A percentile compares a stretch with the other conserved stretches of the same genome.
Conservation (phyloP, 306 rosid genomes). For the Hippophae rhamnoides region DNA sequence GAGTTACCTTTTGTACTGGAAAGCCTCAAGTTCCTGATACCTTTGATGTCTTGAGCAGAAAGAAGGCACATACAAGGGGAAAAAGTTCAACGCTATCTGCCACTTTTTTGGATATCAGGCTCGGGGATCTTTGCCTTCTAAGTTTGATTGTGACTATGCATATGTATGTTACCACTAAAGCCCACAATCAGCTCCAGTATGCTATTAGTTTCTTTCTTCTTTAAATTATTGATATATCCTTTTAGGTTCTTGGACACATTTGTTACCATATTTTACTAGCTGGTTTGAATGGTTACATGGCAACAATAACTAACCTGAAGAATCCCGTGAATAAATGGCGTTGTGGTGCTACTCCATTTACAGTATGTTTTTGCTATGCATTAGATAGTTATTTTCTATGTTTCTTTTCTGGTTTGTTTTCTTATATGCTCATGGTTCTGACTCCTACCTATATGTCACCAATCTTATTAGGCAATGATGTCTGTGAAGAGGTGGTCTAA, state of each 20-base stretch:
- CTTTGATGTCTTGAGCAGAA: constrained; percentile 49
- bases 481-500: constrained; percentile 90
- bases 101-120: constrained; percentile 99
- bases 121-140: constrained; percentile 96
- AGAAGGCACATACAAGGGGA: constrained; percentile 94
- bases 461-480: constrained; percentile 71
- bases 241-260: constrained; percentile 88
- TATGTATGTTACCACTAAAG: constrained; percentile 46
- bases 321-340: constrained; percentile 84
- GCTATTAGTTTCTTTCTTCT: constrained; percentile 4
- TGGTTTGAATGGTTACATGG: constrained; percentile 87
- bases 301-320: constrained; percentile 76
- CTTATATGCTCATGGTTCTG: constrained; percentile 5
- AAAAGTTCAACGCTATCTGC: constrained; percentile 94
- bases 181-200: constrained; percentile 12
- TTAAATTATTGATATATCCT: constrained; percentile 11
- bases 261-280: constrained; percentile 91
- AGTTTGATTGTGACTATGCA: constrained; percentile 94
- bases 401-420: neutral
- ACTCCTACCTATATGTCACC: constrained; percentile 13
- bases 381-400: neutral
- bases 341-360: constrained; percentile 87
- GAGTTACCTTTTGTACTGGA: too few relatives aligned
- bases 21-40: constrained; percentile 1
- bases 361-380: constrained; percentile 36